A percentile compares a stretch with the other conserved stretches of the same genome.
These are phyloP conservation scores for Solanum chiquidenum DNA, from an alignment of 257 asterid species.

Conservation along the genomic window DNA sequence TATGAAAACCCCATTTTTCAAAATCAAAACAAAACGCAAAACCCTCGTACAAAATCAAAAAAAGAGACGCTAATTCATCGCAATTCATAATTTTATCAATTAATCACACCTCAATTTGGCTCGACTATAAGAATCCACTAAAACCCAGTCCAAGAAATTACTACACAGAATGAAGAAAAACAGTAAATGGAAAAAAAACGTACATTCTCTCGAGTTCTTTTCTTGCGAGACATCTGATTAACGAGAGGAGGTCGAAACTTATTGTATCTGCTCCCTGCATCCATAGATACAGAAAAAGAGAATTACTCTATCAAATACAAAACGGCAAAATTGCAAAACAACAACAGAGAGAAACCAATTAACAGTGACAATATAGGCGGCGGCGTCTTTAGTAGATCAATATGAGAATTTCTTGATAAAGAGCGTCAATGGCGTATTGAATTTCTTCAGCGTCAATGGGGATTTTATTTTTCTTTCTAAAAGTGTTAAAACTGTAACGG, in stretches of 20 bases:
- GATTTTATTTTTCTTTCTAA: rapidly evolving
- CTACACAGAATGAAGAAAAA: background rate
- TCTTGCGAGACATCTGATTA: background rate
- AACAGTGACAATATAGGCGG: background rate
- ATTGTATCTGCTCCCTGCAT: background rate
- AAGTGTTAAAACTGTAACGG: background rate
- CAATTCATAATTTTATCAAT: background rate
- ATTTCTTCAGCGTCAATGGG: background rate
- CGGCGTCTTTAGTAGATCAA: background rate
- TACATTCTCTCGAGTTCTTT: background rate
- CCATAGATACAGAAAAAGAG: background rate
- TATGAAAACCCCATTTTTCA: background rate
- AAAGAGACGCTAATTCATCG: background rate
- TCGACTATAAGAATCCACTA: background rate
- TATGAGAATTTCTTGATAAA: background rate
- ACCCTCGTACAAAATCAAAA: background rate
- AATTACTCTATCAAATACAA: background rate
- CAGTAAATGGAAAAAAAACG: background rate
- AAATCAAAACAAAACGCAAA: background rate
- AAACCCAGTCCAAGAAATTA: background rate
- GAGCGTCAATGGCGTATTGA: background rate
- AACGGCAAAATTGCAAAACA: background rate
- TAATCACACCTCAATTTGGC: background rate
- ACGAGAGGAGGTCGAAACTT: background rate
- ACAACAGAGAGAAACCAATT: background rate